These are phyloP conservation scores for Excoecaria agallocha DNA, from an alignment of 345 rosid species.

Conservation along the genomic window DNA sequence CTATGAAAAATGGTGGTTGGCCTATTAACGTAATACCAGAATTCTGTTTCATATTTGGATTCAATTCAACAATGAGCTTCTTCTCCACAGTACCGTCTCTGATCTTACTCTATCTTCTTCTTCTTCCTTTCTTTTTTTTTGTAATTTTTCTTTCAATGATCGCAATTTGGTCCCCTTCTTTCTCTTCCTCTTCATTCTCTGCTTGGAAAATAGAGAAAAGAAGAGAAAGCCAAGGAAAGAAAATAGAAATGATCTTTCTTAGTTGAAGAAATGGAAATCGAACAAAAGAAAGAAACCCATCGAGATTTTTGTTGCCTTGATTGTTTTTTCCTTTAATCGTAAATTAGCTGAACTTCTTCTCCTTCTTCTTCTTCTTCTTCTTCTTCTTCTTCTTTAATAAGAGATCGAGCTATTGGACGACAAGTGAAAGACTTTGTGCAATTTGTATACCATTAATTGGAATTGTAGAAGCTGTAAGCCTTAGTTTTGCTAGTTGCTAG, in stretches of 20 bases:
- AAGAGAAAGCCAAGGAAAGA: not conserved
- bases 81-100: not conserved
- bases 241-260: not conserved
- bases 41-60: not conserved
- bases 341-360: not conserved
- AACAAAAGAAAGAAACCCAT: not conserved
- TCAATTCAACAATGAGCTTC: not conserved
- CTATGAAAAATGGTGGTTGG: too few relatives aligned
- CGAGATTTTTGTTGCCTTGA: not conserved
- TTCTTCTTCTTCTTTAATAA: constrained; percentile 7
- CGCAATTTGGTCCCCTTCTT: too few relatives aligned
- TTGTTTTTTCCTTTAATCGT: not conserved
- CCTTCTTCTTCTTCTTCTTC: too few relatives aligned
- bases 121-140: not conserved
- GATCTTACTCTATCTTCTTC: not conserved
- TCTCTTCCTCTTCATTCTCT: too few relatives aligned
- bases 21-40: too few relatives aligned
- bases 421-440: constrained; percentile 32
- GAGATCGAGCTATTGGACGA: constrained; percentile 31
- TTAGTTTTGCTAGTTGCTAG: constrained; percentile 35
- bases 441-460: constrained; percentile 31
- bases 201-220: not conserved
- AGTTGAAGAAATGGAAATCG: not conserved
- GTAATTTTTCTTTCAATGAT: too few relatives aligned
- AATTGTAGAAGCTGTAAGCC: constrained; percentile 24